Base-by-base conservation (phyloP, 371 early-diverging fungal genomes). In the Mucor plumbeus region DNA sequence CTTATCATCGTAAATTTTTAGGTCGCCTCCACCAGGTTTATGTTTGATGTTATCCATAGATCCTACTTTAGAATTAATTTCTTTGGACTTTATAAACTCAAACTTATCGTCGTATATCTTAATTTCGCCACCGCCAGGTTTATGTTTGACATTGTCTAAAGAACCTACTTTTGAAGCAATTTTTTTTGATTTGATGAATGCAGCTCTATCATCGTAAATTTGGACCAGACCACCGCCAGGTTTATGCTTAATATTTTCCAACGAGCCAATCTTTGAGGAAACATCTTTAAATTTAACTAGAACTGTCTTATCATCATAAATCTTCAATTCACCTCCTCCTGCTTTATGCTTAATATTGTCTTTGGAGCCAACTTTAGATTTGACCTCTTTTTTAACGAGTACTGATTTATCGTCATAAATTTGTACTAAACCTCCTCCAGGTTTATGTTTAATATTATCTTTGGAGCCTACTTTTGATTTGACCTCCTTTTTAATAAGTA, bases 391-490 rank as follows among this genome's bases (percentile, higher is more conserved):
- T 36, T 61, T 69, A 1, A 65, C 64, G 10, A 62, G 62, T 4
- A 43, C 41, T 1, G 36, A 11, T 38, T 62, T 72, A 17, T 72
- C 73, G 13, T 68, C 65, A 35, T 47, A 72, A 26, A 72, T 65
- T 13, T 55, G 54, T 1, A 57, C 38, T 2, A 59, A 35, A 0
- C 69, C 73, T 0, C 73, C 69, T 10, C 67, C 63, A 17, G 70
- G 67, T 9, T 70, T 73, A 34, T 73, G 73, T n/a, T 73, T 73
- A 31, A 70, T 54, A 7, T 73, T 73, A 9, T 73, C 70, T 34
- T 66, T 36, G 0, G 70, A 69, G 0, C 73, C 73, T 1, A 73
- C 43, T 56, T 70, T 69, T 6, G 70, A 62, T 7, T 50, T 63
- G 26, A 56, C 61, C 43, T 54, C 53, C 36, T 70, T 70, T 19